Base-by-base conservation (phyloP, 176 grass and related monocot species). In the Rhynchospora breviuscula region DNA sequence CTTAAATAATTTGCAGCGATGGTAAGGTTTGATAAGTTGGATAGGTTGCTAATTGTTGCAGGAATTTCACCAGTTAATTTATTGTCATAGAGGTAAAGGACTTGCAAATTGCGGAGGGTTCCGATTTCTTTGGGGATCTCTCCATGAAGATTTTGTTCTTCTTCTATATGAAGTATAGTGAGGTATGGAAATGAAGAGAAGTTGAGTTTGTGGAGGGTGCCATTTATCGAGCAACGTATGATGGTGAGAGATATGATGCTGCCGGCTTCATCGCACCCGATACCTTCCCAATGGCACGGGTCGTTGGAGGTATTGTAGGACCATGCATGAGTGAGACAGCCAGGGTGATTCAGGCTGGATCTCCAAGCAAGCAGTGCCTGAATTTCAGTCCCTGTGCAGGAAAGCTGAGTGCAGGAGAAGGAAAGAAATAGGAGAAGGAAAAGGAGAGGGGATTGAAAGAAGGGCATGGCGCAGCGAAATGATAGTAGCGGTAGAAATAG, bases 21-120 rank as follows among this genome's bases (percentile, higher is more conserved):
- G 35, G 35, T 40, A 40, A 40, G 35, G 35, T 40, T 47, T n/a
- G 11, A 59, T 61, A 86, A 80, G 9, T 43, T 64, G 46, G 60
- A 68, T 7, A 79, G 14, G 10, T 59, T 58, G 1, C 7, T 4
- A 22, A 86, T 51, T 46, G 75, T 43, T 12, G 5, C n/a, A 8
- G 84, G 84, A 18, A 86, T 67, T 48, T 54, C 7, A 8, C 85
- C 74, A 1, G 14, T 61, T 7, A 86, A 67, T 5, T 49, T 18
- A 69, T 89, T 86, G 22, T 10, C 0, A 2, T 18, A 61, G 0
- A 84, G 17, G 0, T 17, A 1, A 3, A 89, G 60, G 17, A 19
- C 33, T 6, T 66, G 6, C 21, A 85, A 78, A 10, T 59, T 66
- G 53, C 33, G 63, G 25, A 66, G 59, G 59, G 7, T 21, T 21